Evolutionary conservation across 257 asterid species (phyloP).

Genomic region (Phtheirospermum japonicum): DNA sequence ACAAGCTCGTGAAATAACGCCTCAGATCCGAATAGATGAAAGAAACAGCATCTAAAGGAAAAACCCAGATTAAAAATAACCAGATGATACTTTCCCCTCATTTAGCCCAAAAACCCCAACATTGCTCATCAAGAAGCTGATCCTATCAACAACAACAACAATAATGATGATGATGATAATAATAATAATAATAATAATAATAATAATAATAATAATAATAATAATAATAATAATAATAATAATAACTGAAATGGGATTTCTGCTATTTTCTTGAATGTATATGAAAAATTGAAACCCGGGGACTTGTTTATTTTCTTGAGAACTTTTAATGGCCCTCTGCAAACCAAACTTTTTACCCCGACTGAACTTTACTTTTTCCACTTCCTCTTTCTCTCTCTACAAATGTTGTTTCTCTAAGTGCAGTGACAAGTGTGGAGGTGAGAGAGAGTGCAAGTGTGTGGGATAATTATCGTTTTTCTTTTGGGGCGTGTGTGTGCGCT

Average conservation of each 20-base stretch:
- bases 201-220: background rate
- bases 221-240: background rate
- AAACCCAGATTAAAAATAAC: constrained; percentile 21
- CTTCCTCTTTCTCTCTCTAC: constrained; percentile 31
- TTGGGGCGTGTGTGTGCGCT: constrained; percentile 54
- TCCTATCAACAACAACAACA: constrained; percentile 17
- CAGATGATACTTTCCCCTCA: constrained; percentile 33
- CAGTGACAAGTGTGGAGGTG: constrained; percentile 32
- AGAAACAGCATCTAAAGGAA: constrained; percentile 34
- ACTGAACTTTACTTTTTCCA: constrained; percentile 38
- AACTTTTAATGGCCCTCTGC: constrained; percentile 38
- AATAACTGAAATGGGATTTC: constrained; percentile 11
- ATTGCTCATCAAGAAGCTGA: constrained; percentile 30
- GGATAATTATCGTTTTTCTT: constrained; percentile 40
- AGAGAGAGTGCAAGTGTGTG: constrained; percentile 37
- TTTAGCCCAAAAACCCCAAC: constrained; percentile 36
- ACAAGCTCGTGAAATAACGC: constrained; percentile 35
- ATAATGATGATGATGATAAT: too few species aligned
- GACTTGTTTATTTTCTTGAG: constrained; percentile 29
- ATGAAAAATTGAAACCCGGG: constrained; percentile 17
- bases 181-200: background rate
- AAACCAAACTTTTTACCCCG: constrained; percentile 44
- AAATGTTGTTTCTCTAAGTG: constrained; percentile 27
- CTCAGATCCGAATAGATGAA: constrained; percentile 60
- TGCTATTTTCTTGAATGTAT: constrained; percentile 16